Base-by-base conservation (phyloP, 192 early-diverging fungal genomes). In the Umbelopsis vinacea region DNA sequence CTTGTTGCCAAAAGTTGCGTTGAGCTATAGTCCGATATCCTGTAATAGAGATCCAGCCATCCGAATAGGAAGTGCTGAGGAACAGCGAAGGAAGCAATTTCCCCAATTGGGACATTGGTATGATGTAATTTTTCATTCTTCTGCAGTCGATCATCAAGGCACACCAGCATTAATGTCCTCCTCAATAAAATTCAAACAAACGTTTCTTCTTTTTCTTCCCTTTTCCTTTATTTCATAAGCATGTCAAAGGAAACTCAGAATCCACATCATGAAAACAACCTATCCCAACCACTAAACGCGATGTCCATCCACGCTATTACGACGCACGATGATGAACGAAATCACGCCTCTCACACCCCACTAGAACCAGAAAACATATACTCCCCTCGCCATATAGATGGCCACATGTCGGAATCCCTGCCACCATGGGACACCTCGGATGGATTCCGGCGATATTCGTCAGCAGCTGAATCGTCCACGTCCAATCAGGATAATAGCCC, bases 271-370 rank as follows among this genome's bases (percentile, higher is more conserved):
- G 33, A 63, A 21, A 55, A 1, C 33, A 63, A 14, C 35, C 26
- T 37, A 17, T 4, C 57, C 17, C 26, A 5, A 55, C 23, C 57
- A 6, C 19, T 63, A 7, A 63, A 37, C 26, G 57, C 57, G 29
- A 63, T 63, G 57, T 63, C 57, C 35, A 63, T 63, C 37, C 57
- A 63, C 17, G 57, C 57, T 35, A 63, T 63, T 37, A 63, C 57
- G 2, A 63, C 26, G 3, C 26, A 63, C 6, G 57, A 63, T 26
- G 57, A 63, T 14, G 57, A 63, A 8, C 4, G 1, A 1, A 29
- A 29, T 17, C 11, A 63, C 57, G 15, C 7, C 57, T 17, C 15
- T 37, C 33, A 63, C 15, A 26, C 1, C 57, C 15, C 3, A 50
- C 17, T 17, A 17, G 48, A 50, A 6, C n/a, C 48, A 50, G 48